Conservation (phyloP, 441 rosid genomes). For the Croton laevigatus region DNA sequence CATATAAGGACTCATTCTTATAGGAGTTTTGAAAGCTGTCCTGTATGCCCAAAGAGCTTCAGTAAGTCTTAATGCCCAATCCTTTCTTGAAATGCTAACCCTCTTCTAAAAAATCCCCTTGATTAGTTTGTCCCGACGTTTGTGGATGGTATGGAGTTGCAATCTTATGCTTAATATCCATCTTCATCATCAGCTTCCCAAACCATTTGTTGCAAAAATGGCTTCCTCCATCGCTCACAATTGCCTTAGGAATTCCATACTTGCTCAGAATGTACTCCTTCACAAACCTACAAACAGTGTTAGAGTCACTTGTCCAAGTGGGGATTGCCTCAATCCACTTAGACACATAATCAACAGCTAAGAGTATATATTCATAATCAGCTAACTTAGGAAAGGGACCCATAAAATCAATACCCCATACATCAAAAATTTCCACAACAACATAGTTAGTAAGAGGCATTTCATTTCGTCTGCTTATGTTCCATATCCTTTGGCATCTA, state of each 20-base stretch:
- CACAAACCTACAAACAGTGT: too few species aligned
- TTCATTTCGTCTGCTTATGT: neutral
- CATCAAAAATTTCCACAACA: neutral
- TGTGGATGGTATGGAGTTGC: too few species aligned
- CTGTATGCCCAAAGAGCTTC: neutral
- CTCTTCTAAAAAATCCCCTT: neutral
- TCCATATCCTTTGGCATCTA: neutral
- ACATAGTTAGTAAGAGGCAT: neutral
- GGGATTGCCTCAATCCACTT: neutral
- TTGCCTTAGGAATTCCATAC: too few species aligned
- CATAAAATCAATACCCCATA: neutral
- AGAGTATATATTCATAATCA: rapidly evolving
- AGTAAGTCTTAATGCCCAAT: too few species aligned
- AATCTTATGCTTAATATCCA: too few species aligned
- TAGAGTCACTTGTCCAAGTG: too few species aligned
- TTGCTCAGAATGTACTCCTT: too few species aligned
- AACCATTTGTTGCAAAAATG: too few species aligned
- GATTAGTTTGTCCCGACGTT: too few species aligned
- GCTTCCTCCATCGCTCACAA: too few species aligned
- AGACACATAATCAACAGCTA: neutral
- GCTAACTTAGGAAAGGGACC: neutral
- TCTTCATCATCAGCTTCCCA: too few species aligned
- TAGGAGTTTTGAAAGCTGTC: neutral
- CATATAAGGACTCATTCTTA: neutral
- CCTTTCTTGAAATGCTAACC: neutral